Conservation (phyloP, 768 basidiomycete genomes). For the Rhodotorula diobovata region DNA sequence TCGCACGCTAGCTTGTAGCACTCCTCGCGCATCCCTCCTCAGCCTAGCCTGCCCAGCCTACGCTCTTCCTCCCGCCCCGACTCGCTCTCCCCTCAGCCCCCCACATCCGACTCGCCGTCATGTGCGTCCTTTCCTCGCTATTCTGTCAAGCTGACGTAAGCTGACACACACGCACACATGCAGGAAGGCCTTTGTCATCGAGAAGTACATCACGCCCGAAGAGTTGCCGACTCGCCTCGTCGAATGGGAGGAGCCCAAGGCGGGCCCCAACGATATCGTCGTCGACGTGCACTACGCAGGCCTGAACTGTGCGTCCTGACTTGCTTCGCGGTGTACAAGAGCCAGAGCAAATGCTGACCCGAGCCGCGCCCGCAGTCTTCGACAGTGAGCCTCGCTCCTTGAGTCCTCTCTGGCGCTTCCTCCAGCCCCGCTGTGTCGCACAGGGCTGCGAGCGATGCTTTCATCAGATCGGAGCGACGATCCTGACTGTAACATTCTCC, state of each 20-base stretch:
- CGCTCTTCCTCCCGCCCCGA: no score
- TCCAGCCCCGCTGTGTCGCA: no score
- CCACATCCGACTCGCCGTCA: background rate
- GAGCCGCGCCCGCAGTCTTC: background rate
- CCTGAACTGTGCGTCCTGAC: slow-evolving; percentile 54
- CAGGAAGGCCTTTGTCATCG: slow-evolving; percentile 53
- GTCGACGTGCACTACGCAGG: slow-evolving; percentile 67
- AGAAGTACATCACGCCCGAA: slow-evolving; percentile 65
- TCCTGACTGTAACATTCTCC: no score
- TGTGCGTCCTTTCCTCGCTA: background rate
- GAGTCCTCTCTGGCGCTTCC: no score
- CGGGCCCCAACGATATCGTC: slow-evolving; percentile 58
- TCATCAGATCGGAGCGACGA: no score
- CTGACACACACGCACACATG: background rate
- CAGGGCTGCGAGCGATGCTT: no score
- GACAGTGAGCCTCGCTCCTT: background rate
- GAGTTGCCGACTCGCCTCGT: slow-evolving; percentile 50
- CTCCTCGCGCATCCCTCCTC: no score
- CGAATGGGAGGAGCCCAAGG: slow-evolving; percentile 60
- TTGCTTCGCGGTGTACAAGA: no score
- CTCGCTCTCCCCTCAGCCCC: background rate
- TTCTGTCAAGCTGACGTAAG: no score
- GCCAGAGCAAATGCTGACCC: background rate
- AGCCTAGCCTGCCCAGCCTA: no score
- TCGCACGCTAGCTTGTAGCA: no score